Percentiles rank a stretch among this genome's conserved stretches.
Conservation (phyloP, 2,329 filamentous ascomycete species). For the Diaporthe sp. region DNA sequence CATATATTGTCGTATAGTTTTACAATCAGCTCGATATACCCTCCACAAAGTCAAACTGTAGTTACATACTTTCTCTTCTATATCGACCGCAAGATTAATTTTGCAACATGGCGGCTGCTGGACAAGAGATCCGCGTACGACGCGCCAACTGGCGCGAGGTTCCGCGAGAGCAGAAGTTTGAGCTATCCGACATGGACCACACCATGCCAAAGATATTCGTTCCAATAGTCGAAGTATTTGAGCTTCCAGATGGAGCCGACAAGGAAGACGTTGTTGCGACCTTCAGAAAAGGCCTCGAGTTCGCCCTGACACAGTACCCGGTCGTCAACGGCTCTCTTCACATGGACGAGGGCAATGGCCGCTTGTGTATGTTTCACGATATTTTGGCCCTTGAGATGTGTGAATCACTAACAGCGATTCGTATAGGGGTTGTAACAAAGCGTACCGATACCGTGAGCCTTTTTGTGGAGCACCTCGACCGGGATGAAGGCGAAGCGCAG, state of each 20-base stretch:
- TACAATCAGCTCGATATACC: neutral
- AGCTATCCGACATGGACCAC: slow-evolving; percentile 26
- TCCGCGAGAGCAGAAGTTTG: slow-evolving; percentile 12
- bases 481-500: neutral
- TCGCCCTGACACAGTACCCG: slow-evolving; percentile 15
- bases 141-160: slow-evolving; percentile 8
- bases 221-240: slow-evolving; percentile 25
- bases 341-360: slow-evolving; percentile 24
- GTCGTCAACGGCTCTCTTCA: slow-evolving; percentile 17
- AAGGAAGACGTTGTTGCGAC: neutral
- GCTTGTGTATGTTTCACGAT: slow-evolving; percentile 14
- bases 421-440: neutral
- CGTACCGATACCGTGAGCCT: slow-evolving; percentile 15
- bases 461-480: slow-evolving; percentile 20
- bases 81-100: neutral
- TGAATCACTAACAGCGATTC: neutral
- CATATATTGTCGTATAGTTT: neutral
- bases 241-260: slow-evolving; percentile 7
- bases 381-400: neutral
- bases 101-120: slow-evolving; percentile 12
- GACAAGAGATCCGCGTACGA: slow-evolving; percentile 16
- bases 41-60: neutral
- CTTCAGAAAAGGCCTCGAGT: slow-evolving; percentile 20
- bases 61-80: neutral
- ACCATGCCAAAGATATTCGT: slow-evolving; percentile 25